Conservation (phyloP, 345 rosid species). For the Nasturtium officinale region DNA sequence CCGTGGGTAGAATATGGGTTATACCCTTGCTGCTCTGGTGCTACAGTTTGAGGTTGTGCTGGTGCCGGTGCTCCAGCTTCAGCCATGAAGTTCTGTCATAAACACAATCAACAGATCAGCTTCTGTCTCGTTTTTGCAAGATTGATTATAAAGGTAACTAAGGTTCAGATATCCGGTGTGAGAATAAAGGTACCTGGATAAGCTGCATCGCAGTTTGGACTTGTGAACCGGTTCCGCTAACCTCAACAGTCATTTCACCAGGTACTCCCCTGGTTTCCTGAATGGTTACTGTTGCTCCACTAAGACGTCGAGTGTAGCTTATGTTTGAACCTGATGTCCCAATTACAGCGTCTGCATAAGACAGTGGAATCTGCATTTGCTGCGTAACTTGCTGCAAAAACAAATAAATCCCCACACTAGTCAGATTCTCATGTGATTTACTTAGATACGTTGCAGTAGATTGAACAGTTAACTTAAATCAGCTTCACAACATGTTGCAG, state of each 20-base stretch:
- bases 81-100: constrained; percentile 92
- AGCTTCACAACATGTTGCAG: background rate
- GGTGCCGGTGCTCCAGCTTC: constrained; percentile 79
- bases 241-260: constrained; percentile 98
- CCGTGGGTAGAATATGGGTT: constrained; percentile 82
- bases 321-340: constrained; percentile 95
- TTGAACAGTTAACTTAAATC: background rate
- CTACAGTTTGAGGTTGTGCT: constrained; percentile 53
- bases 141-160: background rate
- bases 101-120: background rate
- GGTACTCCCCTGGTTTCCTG: constrained; percentile 97
- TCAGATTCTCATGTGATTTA: constrained; percentile 20
- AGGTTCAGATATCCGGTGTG: background rate
- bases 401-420: background rate
- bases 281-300: constrained; percentile 96
- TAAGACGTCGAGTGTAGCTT: constrained; percentile 93
- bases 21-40: constrained; percentile 76
- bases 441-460: background rate
- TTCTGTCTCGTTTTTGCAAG: background rate
- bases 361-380: constrained; percentile 91
- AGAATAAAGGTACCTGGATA: constrained; percentile 60
- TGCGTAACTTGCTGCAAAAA: constrained; percentile 67
- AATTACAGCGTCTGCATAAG: constrained; percentile 97
- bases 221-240: constrained; percentile 93
- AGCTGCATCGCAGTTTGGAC: constrained; percentile 99